Evolutionary conservation across 2,329 filamentous ascomycete species (phyloP), one percentile per base, ranked within the genome.

Genomic region (Aureobasidium zeae): DNA sequence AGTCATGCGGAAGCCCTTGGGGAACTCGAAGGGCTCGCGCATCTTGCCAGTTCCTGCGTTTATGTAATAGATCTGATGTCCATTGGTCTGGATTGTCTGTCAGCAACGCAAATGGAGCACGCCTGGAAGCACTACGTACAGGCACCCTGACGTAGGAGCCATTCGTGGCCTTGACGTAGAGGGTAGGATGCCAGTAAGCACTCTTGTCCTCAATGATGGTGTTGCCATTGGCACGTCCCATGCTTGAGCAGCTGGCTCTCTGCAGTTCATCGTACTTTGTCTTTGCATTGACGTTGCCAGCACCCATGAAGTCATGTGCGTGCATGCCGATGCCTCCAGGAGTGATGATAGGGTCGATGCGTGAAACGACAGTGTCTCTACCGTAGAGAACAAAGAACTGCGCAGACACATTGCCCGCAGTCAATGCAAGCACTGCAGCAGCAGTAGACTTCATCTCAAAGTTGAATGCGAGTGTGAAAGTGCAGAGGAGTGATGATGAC

Each of bases 1-100:
- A 32, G 88, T 57, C 66, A 89, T 86, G 57, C 77, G 75, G 51
- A 89, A 71, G 12, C 80, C 81, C 19, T 71, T 58, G 5, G 83
- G 84, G 65, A 86, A 87, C 22, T 82, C 70, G 53, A 74, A 72
- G 57, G 86, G 74, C 13, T 79, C 68, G 51, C 86, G 81, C 49
- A 79, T 71, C 52, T 76, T 75, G 31, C 66, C 67, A 51, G 69
- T 63, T 35, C 59, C 53, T 28, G 72, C 61, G 48, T 49, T 43
- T 15, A 65, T 80, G 65, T 89, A 89, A 68, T 91, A 91, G 45
- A 80, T 79, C 48, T 83, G 64, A 71, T 79, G 78, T 59, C 85
- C 85, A 55, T 61, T 59, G 42, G 57, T 57, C 11, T 77, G 4
- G 2, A 25, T 15, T 30, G 3, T 19, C 13, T 25, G 37, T 41